These are phyloP conservation scores for Lanmaoa pseudosensibilis DNA, from an alignment of 768 basidiomycete genomes.

Conservation along the genomic window DNA sequence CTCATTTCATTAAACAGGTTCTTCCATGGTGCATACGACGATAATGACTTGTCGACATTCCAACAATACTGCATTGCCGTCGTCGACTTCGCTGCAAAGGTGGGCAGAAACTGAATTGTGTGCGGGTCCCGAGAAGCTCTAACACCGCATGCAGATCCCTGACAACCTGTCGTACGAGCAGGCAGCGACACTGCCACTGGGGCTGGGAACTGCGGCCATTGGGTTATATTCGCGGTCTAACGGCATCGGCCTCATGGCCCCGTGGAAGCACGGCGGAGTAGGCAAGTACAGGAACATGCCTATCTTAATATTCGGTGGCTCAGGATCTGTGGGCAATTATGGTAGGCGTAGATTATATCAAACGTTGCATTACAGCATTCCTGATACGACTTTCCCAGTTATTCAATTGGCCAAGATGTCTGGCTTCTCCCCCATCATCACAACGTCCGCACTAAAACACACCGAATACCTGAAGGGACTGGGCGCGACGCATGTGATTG, in stretches of 20 bases:
- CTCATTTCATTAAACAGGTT: constrained; percentile 32
- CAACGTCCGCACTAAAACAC: constrained; percentile 37
- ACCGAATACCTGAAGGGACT: constrained; percentile 36
- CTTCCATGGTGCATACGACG: constrained; percentile 39
- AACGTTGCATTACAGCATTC: constrained; percentile 1
- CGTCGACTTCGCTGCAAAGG: constrained; percentile 44
- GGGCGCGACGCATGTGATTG: constrained; percentile 37
- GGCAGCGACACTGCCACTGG: constrained; percentile 49
- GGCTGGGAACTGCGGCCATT: constrained; percentile 48
- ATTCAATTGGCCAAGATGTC: constrained; percentile 43
- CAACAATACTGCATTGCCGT: constrained; percentile 47
- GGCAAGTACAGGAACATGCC: constrained; percentile 46
- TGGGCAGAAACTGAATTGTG: constrained; percentile 8
- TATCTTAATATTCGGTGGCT: constrained; percentile 49
- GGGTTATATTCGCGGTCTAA: constrained; percentile 46
- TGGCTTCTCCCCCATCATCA: constrained; percentile 40
- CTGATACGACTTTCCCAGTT: constrained; percentile 27
- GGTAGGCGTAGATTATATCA: constrained; percentile 34
- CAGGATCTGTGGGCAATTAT: constrained; percentile 50
- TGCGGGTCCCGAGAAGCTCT: constrained; percentile 2
- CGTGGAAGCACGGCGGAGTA: constrained; percentile 36
- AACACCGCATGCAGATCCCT: constrained; percentile 42
- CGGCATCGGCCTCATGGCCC: constrained; percentile 42
- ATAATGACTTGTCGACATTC: constrained; percentile 39
- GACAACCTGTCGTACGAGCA: constrained; percentile 46